Percentiles rank a stretch among this genome's conserved stretches.
Evolutionary conservation across 148 eudicot species (phyloP).

Genomic region (Persicaria maculosa): DNA sequence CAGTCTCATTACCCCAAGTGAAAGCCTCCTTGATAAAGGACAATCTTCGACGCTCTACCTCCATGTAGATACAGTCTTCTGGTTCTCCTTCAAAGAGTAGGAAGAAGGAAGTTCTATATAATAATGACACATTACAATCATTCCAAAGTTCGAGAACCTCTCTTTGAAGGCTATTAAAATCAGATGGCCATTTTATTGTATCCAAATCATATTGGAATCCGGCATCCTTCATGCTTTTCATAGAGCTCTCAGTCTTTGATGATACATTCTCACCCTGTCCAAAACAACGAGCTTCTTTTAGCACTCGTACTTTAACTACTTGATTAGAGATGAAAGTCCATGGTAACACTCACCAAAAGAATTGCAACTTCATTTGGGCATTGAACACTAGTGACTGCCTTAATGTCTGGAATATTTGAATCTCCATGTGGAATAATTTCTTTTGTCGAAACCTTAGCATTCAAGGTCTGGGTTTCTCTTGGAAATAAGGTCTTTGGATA

Average conservation of each 20-base stretch:
- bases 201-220: slow-evolving; percentile 54
- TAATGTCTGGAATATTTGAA: slow-evolving; percentile 6
- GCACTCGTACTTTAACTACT: background rate
- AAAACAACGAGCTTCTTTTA: background rate
- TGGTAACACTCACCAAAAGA: slow-evolving; percentile 30
- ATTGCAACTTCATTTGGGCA: slow-evolving; percentile 33
- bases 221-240: slow-evolving; percentile 43
- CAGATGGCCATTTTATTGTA: slow-evolving; percentile 36
- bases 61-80: slow-evolving; percentile 71
- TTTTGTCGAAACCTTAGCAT: slow-evolving; percentile 18
- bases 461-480: slow-evolving; percentile 26
- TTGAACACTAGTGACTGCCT: slow-evolving; percentile 26
- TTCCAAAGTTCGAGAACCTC: slow-evolving; percentile 77
- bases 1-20: slow-evolving; percentile 45
- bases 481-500: slow-evolving; percentile 21
- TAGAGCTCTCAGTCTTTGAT: slow-evolving; percentile 5
- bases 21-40: slow-evolving; percentile 59
- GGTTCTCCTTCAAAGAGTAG: slow-evolving; percentile 70
- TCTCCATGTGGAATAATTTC: background rate
- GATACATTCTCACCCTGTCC: background rate
- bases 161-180: slow-evolving; percentile 56
- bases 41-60: slow-evolving; percentile 79
- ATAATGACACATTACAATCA: slow-evolving; percentile 62
- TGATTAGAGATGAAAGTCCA: background rate
- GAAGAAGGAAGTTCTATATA: slow-evolving; percentile 82